Evolutionary conservation across 2,329 filamentous ascomycete genomes (phyloP).

Genomic region (Colletotrichum sp.): DNA sequence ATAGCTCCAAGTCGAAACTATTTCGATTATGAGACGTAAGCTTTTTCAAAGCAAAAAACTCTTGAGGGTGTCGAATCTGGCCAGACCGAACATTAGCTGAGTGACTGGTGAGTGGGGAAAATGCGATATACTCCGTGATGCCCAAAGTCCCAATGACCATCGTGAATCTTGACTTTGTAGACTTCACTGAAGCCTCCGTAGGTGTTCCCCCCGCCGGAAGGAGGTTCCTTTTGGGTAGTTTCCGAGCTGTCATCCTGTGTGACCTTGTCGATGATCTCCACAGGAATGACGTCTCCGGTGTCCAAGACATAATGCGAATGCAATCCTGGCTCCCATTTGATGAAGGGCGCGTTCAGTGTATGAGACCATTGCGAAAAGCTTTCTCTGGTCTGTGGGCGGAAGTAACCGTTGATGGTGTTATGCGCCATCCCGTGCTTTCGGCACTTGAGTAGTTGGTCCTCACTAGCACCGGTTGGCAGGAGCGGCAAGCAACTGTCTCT

Average conservation of each 20-base stretch:
- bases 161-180: not conserved
- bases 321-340: not conserved
- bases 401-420: not conserved
- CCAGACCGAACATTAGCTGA: not conserved
- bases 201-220: not conserved
- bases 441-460: not conserved
- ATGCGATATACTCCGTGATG: not conserved
- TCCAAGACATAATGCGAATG: conserved; percentile 2
- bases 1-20: not conserved
- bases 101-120: not conserved
- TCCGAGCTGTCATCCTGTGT: not conserved
- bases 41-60: conserved; percentile 5
- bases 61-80: conserved; percentile 7
- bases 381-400: not conserved
- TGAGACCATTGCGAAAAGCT: not conserved
- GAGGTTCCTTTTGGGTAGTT: not conserved
- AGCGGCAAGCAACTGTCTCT: not conserved
- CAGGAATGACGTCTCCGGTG: not conserved
- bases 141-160: conserved; percentile 8
- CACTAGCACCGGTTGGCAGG: not conserved
- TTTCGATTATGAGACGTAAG: not conserved
- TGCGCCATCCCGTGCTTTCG: not conserved
- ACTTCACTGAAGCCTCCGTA: conserved; percentile 11
- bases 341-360: not conserved
- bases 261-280: not conserved